Evolutionary conservation across 768 basidiomycete species (phyloP).

Genomic region (Glaciozyma antarctica): DNA sequence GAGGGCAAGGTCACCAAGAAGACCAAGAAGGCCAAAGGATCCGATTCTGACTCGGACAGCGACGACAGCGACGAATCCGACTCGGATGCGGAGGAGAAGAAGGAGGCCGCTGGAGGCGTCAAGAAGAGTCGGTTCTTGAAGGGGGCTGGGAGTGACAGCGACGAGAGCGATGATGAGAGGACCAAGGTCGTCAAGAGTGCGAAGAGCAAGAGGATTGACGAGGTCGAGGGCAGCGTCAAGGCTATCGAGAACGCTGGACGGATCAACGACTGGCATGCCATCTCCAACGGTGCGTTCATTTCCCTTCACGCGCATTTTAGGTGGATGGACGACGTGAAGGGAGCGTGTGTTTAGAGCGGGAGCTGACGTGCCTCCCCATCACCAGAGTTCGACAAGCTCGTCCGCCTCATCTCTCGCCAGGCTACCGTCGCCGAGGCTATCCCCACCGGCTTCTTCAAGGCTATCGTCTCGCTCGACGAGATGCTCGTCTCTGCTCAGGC

Average conservation of each 20-base stretch:
- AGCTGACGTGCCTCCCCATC: not conserved
- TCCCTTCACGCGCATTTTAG: too few species aligned
- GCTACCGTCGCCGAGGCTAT: constrained; percentile 75
- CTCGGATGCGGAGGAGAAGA: constrained; percentile 41
- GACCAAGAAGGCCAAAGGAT: constrained; percentile 49
- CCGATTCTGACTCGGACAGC: constrained; percentile 54
- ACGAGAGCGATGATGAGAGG: constrained; percentile 57
- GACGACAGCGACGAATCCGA: constrained; percentile 52
- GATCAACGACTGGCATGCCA: constrained; percentile 93
- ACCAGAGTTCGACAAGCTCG: constrained; percentile 89
- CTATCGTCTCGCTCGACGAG: constrained; percentile 61
- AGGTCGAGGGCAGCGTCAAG: constrained; percentile 88
- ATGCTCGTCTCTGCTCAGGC: constrained; percentile 66
- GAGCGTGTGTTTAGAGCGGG: too few species aligned
- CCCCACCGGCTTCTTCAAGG: constrained; percentile 74
- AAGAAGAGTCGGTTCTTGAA: constrained; percentile 42
- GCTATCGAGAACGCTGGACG: constrained; percentile 87
- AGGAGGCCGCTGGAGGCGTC: constrained; percentile 40
- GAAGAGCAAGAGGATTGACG: constrained; percentile 79
- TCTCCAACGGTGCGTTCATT: constrained; percentile 77
- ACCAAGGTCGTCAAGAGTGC: constrained; percentile 74
- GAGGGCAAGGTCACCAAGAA: constrained; percentile 42
- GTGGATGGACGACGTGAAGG: too few species aligned
- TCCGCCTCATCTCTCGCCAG: constrained; percentile 78
- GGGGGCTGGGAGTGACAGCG: constrained; percentile 47